Evolutionary conservation across 2,329 filamentous ascomycete species (phyloP), one percentile per base, ranked within the genome.

Genomic region (Orbilia javanica): DNA sequence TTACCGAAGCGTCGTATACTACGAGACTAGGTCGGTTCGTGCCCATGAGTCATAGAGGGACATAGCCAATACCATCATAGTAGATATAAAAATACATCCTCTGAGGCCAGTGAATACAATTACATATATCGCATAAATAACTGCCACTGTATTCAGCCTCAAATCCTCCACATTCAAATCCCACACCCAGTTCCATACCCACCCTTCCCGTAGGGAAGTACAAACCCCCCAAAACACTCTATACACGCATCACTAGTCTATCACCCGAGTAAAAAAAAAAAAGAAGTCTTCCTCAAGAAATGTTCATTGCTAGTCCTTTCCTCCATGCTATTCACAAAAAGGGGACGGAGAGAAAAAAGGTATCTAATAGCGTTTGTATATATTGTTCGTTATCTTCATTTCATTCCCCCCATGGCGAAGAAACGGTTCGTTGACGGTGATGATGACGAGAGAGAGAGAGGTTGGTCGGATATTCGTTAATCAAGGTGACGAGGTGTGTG

Each of bases 271-370:
- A 22, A 36, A 7, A 27, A 13, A 5, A 63, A 5, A 63, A 39
- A 39, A 60, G 1, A 63, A 29, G n/a, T 8, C 22, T 72, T 72
- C 69, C 60, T 73, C 69, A 53, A 63, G 46, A 66, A 66, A 73
- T 53, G 69, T 73, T 73, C 69, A 73, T 73, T 66, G 44, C 60
- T 52, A 39, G 57, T 72, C 69, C 60, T 20, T 50, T 66, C 62
- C 69, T 67, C 52, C 42, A 52, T 73, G 69, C 52, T 73, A 73
- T 73, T 60, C 55, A 57, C 60, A 73, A 62, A 66, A 73, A 73
- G 46, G 50, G 48, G n/a, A n/a, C n/a, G n/a, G n/a, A n/a, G n/a
- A n/a, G n/a, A n/a, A 73, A 57, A 50, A 48, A 50, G 48, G 48
- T 66, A 65, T 73, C 68, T 66, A 73, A 39, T 48, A 60, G 46